These are phyloP conservation scores for Calonectria pauciramosa DNA, from an alignment of 2,329 filamentous ascomycete genomes.

Conservation along the genomic window DNA sequence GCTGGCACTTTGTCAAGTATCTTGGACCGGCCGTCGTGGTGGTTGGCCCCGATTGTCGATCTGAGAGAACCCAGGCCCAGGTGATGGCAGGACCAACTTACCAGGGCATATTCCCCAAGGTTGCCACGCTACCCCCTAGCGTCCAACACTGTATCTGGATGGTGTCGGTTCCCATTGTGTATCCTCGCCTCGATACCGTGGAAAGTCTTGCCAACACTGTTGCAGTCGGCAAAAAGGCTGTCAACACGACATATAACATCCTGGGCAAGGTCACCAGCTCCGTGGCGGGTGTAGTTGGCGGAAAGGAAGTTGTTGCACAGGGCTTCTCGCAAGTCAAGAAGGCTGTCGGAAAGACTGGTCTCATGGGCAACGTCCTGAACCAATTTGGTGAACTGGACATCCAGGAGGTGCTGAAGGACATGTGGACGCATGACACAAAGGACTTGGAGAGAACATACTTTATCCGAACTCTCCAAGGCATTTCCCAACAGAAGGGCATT, in stretches of 20 bases:
- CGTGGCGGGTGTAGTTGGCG: slow-evolving; percentile 94
- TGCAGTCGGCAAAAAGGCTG: slow-evolving; percentile 94
- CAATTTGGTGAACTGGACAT: slow-evolving; percentile 97
- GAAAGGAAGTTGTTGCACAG: slow-evolving; percentile 91
- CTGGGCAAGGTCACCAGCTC: slow-evolving; percentile 95
- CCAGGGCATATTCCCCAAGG: slow-evolving; percentile 96
- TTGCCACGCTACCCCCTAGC: slow-evolving; percentile 89
- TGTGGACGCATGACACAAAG: slow-evolving; percentile 99
- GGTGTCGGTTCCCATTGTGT: slow-evolving; percentile 90
- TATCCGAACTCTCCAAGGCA: slow-evolving; percentile 94
- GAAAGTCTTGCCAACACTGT: slow-evolving; percentile 93
- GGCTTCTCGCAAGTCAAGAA: slow-evolving; percentile 97
- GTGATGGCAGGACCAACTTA: slow-evolving; percentile 98
- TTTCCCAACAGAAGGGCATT: slow-evolving; percentile 93
- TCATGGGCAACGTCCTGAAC: slow-evolving; percentile 96
- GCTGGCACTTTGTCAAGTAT: slow-evolving; percentile 99
- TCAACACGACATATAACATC: slow-evolving; percentile 96
- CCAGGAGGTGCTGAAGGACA: slow-evolving; percentile 92
- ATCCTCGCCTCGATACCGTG: slow-evolving; percentile 90
- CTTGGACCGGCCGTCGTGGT: slow-evolving; percentile 92
- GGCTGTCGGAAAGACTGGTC: slow-evolving; percentile 92
- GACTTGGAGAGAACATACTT: slow-evolving; percentile 97
- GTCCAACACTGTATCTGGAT: slow-evolving; percentile 99
- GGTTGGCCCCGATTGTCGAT: slow-evolving; percentile 91
- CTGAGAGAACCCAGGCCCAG: slow-evolving; percentile 89